Conservation (phyloP, 306 rosid species). For the Trifolium subterraneum region DNA sequence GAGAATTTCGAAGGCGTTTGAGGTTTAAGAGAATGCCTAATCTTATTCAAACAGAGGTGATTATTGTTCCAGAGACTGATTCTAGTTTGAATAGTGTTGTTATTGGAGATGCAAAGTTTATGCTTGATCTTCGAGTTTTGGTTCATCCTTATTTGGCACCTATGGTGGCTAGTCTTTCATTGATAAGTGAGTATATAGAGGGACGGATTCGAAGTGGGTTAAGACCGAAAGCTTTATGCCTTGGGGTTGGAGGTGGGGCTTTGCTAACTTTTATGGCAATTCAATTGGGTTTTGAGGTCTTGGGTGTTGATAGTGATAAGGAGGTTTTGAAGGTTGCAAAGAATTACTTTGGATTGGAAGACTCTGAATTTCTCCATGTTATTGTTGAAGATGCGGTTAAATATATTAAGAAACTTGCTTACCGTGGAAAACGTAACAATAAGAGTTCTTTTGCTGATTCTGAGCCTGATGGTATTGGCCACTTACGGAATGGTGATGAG, state of each 20-base stretch:
- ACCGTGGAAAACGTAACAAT: neutral
- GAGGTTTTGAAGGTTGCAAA: constrained; percentile 72
- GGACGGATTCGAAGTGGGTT: constrained; percentile 51
- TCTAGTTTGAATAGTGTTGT: constrained; percentile 28
- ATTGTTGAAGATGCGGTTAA: constrained; percentile 61
- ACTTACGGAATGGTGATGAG: constrained; percentile 15
- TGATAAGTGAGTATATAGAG: constrained; percentile 50
- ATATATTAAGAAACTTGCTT: constrained; percentile 49
- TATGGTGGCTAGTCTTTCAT: constrained; percentile 75
- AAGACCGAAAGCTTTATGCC: constrained; percentile 74
- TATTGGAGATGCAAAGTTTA: constrained; percentile 57
- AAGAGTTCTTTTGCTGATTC: constrained; percentile 27
- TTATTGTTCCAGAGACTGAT: constrained; percentile 48
- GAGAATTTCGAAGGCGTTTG: constrained; percentile 85
- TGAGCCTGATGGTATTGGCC: constrained; percentile 37
- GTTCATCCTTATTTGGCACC: constrained; percentile 87
- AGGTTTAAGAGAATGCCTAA: constrained; percentile 89
- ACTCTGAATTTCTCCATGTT: constrained; percentile 49
- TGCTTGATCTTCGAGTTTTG: constrained; percentile 59
- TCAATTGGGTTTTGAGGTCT: constrained; percentile 70
- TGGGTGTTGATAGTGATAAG: constrained; percentile 67
- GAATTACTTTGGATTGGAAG: constrained; percentile 69
- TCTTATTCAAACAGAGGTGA: constrained; percentile 76
- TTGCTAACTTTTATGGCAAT: constrained; percentile 61
- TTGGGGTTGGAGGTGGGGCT: constrained; percentile 96